These are phyloP conservation scores for Coprinopsis strossmayeri DNA, from an alignment of 768 basidiomycete genomes.

Conservation along the genomic window DNA sequence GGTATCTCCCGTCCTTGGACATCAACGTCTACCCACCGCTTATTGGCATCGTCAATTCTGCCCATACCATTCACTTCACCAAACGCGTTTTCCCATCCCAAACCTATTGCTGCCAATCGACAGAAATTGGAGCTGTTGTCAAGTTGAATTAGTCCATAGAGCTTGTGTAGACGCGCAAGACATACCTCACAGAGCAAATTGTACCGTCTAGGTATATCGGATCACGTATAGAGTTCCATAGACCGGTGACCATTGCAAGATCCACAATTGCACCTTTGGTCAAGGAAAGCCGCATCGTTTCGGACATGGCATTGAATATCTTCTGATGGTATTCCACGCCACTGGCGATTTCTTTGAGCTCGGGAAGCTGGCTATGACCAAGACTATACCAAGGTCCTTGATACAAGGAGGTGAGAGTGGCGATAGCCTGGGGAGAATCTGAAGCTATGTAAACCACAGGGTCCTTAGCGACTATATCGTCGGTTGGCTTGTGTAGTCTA, in stretches of 20 bases:
- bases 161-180: not conserved
- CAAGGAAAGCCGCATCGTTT: conserved; percentile 35
- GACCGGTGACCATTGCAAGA: conserved; percentile 56
- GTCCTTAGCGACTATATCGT: conserved; percentile 13
- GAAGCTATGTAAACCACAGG: conserved; percentile 54
- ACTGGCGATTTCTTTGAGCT: conserved; percentile 43
- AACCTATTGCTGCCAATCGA: conserved; percentile 47
- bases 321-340: conserved; percentile 48
- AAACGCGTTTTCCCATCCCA: conserved; percentile 62
- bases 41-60: conserved; percentile 33
- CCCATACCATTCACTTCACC: conserved; percentile 44
- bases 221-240: conserved; percentile 45
- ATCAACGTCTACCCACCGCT: conserved; percentile 66
- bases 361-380: conserved; percentile 30
- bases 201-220: conserved; percentile 40
- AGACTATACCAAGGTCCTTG: conserved; percentile 40
- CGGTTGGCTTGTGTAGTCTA: conserved; percentile 22
- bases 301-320: conserved; percentile 36
- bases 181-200: conserved; percentile 55
- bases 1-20: conserved; percentile 47
- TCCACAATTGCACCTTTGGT: conserved; percentile 66
- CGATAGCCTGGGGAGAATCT: conserved; percentile 42
- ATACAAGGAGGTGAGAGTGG: conserved; percentile 36
- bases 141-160: conserved; percentile 2
- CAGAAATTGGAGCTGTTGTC: conserved; percentile 54